These are phyloP conservation scores for Abelmoschus esculentus DNA, from an alignment of 345 rosid genomes.

Conservation along the genomic window DNA sequence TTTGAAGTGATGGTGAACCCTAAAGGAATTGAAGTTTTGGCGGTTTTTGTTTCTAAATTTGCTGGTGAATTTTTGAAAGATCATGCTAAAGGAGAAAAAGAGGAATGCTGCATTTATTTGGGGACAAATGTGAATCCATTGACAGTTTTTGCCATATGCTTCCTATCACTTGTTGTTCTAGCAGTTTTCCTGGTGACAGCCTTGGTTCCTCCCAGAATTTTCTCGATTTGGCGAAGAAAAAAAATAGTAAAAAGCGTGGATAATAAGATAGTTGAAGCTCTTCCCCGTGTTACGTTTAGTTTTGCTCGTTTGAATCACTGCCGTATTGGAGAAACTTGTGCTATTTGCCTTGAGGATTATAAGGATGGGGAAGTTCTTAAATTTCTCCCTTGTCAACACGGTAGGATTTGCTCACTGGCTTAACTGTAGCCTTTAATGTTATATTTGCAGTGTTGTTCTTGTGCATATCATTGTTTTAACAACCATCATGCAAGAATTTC, in stretches of 20 bases:
- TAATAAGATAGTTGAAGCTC: conserved; percentile 35
- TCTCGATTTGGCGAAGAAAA: conserved; percentile 38
- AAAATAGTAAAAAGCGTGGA: conserved; percentile 24
- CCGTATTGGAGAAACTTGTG: conserved; percentile 47
- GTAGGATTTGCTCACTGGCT: conserved; percentile 23
- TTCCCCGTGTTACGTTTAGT: conserved; percentile 43
- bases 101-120: conserved; percentile 55
- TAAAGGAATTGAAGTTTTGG: conserved; percentile 37
- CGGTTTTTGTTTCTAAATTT: conserved; percentile 48
- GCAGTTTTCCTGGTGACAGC: conserved; percentile 37
- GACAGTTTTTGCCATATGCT: conserved; percentile 53
- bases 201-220: conserved; percentile 38
- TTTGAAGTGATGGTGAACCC: conserved; percentile 58
- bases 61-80: conserved; percentile 44
- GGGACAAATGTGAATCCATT: conserved; percentile 32
- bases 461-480: neutral
- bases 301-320: conserved; percentile 23
- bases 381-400: conserved; percentile 69
- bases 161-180: conserved; percentile 41
- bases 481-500: neutral
- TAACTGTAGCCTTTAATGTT: neutral
- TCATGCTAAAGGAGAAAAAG: conserved; percentile 34
- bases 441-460: neutral
- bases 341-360: conserved; percentile 74
- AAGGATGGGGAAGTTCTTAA: conserved; percentile 53